Evolutionary conservation across 129 eudicot genomes (phyloP).

Genomic region (Saposhnikovia divaricata): DNA sequence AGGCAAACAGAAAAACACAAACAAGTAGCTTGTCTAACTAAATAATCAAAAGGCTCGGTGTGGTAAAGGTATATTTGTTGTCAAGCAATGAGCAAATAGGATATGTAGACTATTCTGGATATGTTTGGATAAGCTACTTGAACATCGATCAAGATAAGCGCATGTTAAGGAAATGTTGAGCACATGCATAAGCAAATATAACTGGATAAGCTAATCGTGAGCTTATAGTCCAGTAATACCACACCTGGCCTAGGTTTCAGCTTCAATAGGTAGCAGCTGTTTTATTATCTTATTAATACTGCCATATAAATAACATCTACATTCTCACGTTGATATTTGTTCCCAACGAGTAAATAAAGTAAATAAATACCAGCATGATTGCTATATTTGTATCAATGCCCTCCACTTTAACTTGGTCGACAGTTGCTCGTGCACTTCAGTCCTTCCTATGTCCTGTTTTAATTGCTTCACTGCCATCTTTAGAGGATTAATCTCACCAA

Average conservation of each 20-base stretch:
- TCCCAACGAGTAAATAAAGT: no score
- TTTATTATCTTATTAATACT: no score
- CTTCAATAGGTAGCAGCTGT: no score
- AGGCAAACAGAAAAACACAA: neutral
- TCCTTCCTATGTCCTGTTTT: conserved; percentile 32
- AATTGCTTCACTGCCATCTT: conserved; percentile 42
- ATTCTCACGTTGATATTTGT: no score
- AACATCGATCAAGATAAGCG: neutral
- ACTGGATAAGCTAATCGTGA: neutral
- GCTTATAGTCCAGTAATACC: no score
- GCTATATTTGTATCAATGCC: no score
- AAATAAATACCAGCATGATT: no score
- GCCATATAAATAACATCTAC: no score
- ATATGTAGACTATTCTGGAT: neutral
- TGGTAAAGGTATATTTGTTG: neutral
- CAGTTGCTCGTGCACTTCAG: conserved; percentile 55
- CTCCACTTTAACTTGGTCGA: conserved; percentile 43
- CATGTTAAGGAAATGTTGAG: no score
- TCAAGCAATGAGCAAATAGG: neutral
- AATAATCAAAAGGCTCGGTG: neutral
- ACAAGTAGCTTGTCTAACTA: neutral
- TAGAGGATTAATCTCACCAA: conserved; percentile 49
- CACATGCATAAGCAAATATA: neutral
- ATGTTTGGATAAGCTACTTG: neutral
- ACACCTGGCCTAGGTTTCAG: no score